Conservation (phyloP, 2,329 filamentous ascomycete species). For the Coniochaeta sp. region DNA sequence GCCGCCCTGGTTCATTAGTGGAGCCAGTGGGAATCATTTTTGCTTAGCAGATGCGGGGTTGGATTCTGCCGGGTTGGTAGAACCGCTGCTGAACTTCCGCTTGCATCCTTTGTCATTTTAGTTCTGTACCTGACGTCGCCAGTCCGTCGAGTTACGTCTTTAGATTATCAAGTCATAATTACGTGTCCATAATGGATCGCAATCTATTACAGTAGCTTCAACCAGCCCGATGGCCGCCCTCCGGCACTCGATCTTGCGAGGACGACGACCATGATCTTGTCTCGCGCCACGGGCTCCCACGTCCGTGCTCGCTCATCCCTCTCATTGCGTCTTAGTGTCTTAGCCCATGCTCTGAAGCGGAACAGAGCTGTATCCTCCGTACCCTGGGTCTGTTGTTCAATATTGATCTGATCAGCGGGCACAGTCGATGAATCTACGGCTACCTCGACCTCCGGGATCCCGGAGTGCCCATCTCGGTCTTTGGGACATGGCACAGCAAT, state of each 20-base stretch:
- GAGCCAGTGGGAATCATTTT: neutral
- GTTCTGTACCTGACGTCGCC: neutral
- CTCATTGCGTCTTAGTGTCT: neutral
- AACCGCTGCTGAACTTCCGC: neutral
- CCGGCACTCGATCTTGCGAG: slow-evolving; percentile 5
- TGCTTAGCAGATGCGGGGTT: neutral
- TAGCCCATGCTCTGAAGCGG: slow-evolving; percentile 2
- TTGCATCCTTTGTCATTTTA: neutral
- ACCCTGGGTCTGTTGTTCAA: slow-evolving; percentile 5
- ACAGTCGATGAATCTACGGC: slow-evolving; percentile 1
- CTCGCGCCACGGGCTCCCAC: slow-evolving; percentile 8
- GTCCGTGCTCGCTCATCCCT: slow-evolving; percentile 7
- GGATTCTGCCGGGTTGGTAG: neutral
- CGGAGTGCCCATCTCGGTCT: neutral
- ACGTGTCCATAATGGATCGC: neutral
- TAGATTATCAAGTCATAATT: neutral
- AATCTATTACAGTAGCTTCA: neutral
- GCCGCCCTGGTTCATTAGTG: neutral
- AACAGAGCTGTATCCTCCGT: neutral
- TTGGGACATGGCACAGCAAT: neutral
- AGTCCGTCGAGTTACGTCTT: neutral
- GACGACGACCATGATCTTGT: slow-evolving; percentile 12
- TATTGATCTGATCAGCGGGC: neutral
- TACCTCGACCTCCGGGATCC: neutral
- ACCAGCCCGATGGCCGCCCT: neutral